Evolutionary conservation across 345 rosid genomes (phyloP).

Genomic region (Brassica juncea): DNA sequence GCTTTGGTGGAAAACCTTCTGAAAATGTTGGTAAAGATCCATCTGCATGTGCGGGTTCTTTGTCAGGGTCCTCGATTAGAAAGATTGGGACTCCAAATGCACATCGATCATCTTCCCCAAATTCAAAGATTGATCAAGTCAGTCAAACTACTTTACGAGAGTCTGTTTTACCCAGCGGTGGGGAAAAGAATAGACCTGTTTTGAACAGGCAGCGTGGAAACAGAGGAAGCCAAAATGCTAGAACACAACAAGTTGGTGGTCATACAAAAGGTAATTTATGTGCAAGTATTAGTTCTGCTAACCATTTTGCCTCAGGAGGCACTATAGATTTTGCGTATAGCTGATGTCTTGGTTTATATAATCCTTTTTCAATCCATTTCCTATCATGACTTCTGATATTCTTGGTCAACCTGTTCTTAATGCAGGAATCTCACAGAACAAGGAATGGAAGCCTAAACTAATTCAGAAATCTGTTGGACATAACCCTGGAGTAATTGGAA

Average conservation of each 20-base stretch:
- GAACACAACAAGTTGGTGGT: constrained; percentile 8
- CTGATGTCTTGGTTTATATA: background rate
- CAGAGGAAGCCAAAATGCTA: constrained; percentile 10
- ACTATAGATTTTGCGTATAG: background rate
- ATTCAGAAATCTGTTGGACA: background rate
- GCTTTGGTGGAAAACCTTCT: constrained; percentile 2
- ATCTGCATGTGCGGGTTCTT: background rate
- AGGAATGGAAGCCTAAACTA: constrained; percentile 8
- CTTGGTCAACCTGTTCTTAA: background rate
- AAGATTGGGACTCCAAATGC: constrained; percentile 1
- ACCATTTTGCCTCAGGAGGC: background rate
- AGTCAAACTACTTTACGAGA: constrained; percentile 1
- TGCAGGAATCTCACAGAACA: constrained; percentile 14
- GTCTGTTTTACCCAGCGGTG: background rate
- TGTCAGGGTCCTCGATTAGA: background rate
- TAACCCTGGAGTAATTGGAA: constrained; percentile 9
- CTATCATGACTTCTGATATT: background rate
- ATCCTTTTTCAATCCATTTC: background rate
- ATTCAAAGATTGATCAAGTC: constrained; percentile 9
- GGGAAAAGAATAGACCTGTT: constrained; percentile 10
- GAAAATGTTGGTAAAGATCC: constrained; percentile 7
- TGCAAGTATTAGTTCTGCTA: background rate
- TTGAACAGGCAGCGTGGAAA: constrained; percentile 13
- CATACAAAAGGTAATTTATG: constrained; percentile 6
- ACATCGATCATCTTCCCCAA: constrained; percentile 5